Evolutionary conservation across 2,329 filamentous ascomycete genomes (phyloP).

Genomic region (Aaosphaeria arxii): DNA sequence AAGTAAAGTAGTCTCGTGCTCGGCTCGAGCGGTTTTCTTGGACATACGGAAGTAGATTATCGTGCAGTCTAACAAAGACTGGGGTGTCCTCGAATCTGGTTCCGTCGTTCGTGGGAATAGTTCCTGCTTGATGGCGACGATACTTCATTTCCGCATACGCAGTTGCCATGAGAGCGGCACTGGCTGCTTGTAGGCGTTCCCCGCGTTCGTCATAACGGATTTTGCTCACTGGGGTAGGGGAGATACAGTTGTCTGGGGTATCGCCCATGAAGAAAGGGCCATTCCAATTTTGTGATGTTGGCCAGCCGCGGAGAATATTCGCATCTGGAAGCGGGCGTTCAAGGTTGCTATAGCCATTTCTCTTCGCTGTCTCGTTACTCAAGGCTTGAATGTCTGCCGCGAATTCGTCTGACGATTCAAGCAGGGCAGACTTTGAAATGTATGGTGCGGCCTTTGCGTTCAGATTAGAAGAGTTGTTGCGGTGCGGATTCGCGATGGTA

Average conservation of each 20-base stretch:
- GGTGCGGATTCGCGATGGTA: conserved; percentile 21
- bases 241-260: conserved; percentile 24
- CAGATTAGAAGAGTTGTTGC: conserved; percentile 9
- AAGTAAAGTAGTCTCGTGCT: background rate
- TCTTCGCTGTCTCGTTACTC: conserved; percentile 27
- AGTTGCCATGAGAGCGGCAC: conserved; percentile 18
- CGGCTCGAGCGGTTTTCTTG: conserved; percentile 20
- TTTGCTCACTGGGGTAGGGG: conserved; percentile 18
- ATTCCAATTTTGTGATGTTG: conserved; percentile 33
- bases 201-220: conserved; percentile 25
- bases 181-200: conserved; percentile 22
- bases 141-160: conserved; percentile 9
- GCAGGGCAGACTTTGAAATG: background rate
- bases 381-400: conserved; percentile 10
- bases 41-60: conserved; percentile 42
- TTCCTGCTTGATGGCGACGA: conserved; percentile 4
- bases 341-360: conserved; percentile 7
- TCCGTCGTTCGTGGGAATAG: conserved; percentile 1
- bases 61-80: conserved; percentile 41
- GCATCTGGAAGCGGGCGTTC: conserved; percentile 11
- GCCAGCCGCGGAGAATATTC: conserved; percentile 14
- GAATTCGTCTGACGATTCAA: conserved; percentile 6
- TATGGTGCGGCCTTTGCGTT: conserved; percentile 17
- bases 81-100: conserved; percentile 25
- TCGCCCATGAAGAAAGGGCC: conserved; percentile 37